These are phyloP conservation scores for Naegleria fowleri DNA, from an alignment of 208 protist species.

Conservation along the genomic window DNA sequence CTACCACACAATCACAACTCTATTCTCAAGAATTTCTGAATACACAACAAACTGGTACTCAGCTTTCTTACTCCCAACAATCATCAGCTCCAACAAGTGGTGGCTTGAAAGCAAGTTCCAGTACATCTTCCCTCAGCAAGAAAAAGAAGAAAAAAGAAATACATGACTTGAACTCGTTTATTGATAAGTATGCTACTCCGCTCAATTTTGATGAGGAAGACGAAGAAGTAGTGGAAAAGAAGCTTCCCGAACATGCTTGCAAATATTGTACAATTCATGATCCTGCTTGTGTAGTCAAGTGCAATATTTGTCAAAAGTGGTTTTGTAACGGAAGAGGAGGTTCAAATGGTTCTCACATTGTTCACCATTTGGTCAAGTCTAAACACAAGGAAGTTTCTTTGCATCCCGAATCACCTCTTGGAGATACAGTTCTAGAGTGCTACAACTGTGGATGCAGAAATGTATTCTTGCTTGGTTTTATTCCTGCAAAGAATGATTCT, in stretches of 20 bases:
- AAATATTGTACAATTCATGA: constrained; percentile 70
- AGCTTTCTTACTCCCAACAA: not conserved
- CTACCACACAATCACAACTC: not conserved
- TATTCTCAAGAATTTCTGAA: not conserved
- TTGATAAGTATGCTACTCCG: not conserved
- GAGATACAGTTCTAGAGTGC: constrained; percentile 82
- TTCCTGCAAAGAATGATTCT: constrained; percentile 79
- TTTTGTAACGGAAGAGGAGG: constrained; percentile 75
- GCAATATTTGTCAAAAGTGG: constrained; percentile 69
- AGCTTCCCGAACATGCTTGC: constrained; percentile 25
- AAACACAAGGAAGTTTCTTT: constrained; percentile 75
- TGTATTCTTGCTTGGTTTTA: constrained; percentile 83
- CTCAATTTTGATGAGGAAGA: constrained; percentile 3
- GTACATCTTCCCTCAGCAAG: not conserved
- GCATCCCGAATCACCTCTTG: constrained; percentile 71
- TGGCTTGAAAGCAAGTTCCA: not conserved
- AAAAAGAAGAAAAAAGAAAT: constrained; percentile 2
- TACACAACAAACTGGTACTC: not conserved
- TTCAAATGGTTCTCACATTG: constrained; percentile 68
- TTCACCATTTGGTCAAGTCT: constrained; percentile 77
- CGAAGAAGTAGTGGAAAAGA: not conserved
- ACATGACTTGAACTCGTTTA: not conserved
- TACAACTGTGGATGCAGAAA: constrained; percentile 82
- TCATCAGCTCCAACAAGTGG: not conserved
- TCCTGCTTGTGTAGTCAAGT: constrained; percentile 66